These are phyloP conservation scores for Albizia julibrissin DNA, from an alignment of 306 rosid species.

Conservation along the genomic window DNA sequence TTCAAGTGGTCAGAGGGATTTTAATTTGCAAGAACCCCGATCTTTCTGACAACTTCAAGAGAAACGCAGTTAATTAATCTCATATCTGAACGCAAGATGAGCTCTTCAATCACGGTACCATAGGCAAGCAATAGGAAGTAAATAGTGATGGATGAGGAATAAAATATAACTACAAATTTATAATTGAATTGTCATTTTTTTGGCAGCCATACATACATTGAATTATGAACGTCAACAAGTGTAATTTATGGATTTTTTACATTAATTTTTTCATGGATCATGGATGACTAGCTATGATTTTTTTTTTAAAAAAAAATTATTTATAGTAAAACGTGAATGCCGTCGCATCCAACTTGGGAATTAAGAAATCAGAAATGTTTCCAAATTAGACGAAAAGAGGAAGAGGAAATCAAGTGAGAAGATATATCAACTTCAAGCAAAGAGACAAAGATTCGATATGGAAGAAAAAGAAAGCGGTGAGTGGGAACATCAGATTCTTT, in stretches of 20 bases:
- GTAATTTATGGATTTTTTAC: neutral
- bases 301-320: too few relatives aligned
- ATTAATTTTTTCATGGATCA: neutral
- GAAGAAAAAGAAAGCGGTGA: conserved; percentile 34
- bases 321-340: neutral
- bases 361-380: neutral
- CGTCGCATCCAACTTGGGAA: conserved; percentile 24
- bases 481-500: conserved; percentile 56
- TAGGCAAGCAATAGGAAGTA: too few relatives aligned
- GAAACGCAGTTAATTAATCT: neutral
- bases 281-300: neutral
- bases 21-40: neutral
- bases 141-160: too few relatives aligned
- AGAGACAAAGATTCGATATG: conserved; percentile 47
- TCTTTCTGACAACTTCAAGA: neutral
- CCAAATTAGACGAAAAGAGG: conserved; percentile 16
- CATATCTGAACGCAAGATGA: too few relatives aligned
- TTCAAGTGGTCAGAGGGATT: neutral
- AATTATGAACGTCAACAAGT: neutral
- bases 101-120: too few relatives aligned
- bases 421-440: conserved; percentile 36
- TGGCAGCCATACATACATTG: too few relatives aligned
- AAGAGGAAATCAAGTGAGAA: conserved; percentile 34
- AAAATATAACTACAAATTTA: too few relatives aligned
- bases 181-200: too few relatives aligned